Conservation (phyloP, 2,329 filamentous ascomycete genomes). For the Nemania sp. region DNA sequence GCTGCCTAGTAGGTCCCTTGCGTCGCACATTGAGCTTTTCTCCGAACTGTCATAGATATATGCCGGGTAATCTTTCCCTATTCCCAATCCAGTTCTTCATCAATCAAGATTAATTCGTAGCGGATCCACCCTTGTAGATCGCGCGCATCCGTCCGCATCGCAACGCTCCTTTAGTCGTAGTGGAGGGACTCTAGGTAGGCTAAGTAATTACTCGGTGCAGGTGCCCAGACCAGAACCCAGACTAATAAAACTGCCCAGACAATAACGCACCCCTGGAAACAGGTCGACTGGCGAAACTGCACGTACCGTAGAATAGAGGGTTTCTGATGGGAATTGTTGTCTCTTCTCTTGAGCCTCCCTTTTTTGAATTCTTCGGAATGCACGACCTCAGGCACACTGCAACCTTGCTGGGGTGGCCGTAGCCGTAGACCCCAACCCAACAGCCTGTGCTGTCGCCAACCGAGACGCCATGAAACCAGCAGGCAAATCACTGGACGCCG, state of each 20-base stretch:
- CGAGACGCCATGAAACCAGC: conserved; percentile 18
- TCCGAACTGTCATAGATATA: conserved; percentile 20
- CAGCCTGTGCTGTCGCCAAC: conserved; percentile 6
- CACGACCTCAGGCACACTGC: conserved; percentile 9
- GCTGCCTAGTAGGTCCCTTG: background rate
- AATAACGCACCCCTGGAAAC: too few species aligned
- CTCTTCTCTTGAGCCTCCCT: conserved; percentile 16
- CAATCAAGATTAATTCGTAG: conserved; percentile 20
- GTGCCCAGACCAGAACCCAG: too few species aligned
- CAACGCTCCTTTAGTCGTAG: too few species aligned
- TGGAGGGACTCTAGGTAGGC: too few species aligned
- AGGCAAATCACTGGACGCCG: background rate
- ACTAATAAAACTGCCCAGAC: too few species aligned
- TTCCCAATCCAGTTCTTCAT: conserved; percentile 17
- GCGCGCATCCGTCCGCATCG: conserved; percentile 7
- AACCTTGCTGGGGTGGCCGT: conserved; percentile 18
- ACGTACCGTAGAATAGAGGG: background rate
- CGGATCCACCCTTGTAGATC: conserved; percentile 19
- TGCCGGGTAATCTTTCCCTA: conserved; percentile 24
- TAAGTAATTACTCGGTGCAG: too few species aligned
- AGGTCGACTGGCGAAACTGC: background rate
- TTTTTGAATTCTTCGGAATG: conserved; percentile 13
- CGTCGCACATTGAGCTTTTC: conserved; percentile 1
- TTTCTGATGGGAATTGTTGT: conserved; percentile 5
- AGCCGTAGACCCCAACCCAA: conserved; percentile 18